Evolutionary conservation across 257 asterid genomes (phyloP).

Genomic region (Lycium barbarum): DNA sequence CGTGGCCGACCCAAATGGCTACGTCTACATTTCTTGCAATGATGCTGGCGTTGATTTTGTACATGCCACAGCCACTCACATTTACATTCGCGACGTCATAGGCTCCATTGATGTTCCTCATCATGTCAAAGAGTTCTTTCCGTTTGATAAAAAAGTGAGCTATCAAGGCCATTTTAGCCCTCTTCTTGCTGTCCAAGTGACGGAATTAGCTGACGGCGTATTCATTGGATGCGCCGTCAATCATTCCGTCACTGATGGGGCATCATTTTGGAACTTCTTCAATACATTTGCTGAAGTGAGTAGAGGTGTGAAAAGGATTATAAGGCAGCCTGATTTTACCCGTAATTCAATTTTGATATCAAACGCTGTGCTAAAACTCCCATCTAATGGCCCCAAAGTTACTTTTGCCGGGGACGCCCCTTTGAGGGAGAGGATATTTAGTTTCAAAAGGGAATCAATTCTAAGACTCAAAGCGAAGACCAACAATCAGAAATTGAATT

Average conservation of each 20-base stretch:
- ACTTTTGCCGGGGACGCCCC: slow-evolving; percentile 60
- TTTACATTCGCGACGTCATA: slow-evolving; percentile 49
- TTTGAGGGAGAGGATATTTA: slow-evolving; percentile 66
- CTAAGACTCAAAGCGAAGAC: slow-evolving; percentile 55
- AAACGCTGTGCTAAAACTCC: slow-evolving; percentile 55
- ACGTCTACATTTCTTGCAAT: slow-evolving; percentile 61
- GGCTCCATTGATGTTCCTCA: slow-evolving; percentile 46
- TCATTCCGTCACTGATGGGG: slow-evolving; percentile 73
- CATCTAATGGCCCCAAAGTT: slow-evolving; percentile 60
- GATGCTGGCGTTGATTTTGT: slow-evolving; percentile 64
- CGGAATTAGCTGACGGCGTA: slow-evolving; percentile 70
- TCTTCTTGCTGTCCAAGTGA: slow-evolving; percentile 64
- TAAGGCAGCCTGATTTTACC: slow-evolving; percentile 62
- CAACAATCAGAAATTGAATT: slow-evolving; percentile 44
- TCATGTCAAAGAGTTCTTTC: slow-evolving; percentile 50
- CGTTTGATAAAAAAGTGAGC: slow-evolving; percentile 57
- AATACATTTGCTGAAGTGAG: slow-evolving; percentile 64
- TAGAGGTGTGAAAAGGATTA: slow-evolving; percentile 51
- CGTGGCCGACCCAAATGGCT: slow-evolving; percentile 55
- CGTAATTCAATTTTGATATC: slow-evolving; percentile 68
- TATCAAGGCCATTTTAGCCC: slow-evolving; percentile 63
- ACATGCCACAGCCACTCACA: slow-evolving; percentile 47
- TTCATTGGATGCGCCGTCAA: slow-evolving; percentile 71
- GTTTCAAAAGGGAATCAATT: slow-evolving; percentile 67
- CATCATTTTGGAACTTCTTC: slow-evolving; percentile 73